Evolutionary conservation across 225 moss, liverwort and hornwort species (phyloP), one percentile per base, ranked within the genome.

Genomic region (Thuidium tamariscinum): DNA sequence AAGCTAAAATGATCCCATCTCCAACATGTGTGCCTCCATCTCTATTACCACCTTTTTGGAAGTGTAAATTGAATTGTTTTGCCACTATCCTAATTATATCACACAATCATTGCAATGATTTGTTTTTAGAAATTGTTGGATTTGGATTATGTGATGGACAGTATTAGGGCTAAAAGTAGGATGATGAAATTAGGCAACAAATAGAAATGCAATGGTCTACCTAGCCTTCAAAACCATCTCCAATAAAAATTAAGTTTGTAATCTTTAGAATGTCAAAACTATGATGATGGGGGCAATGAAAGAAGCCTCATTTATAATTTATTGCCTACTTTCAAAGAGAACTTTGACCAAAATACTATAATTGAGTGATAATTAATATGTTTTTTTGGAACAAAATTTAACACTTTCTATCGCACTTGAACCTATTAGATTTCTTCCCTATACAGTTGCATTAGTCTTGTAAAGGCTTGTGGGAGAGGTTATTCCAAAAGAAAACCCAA

Each of bases 141-240:
- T 20, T n/a, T n/a, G 19, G 19, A 65, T 65, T n/a, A 11, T n/a
- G 5, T 65, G 10, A 10, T 65, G n/a, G 18, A 65, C 4, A 2
- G 2, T 65, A 18, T 19, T 10, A 10, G 11, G 10, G 10, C 2
- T 10, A 5, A n/a, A n/a, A n/a, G 19, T 64, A 66, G 3, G 3
- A 20, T 65, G 6, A 11, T 0, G 0, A 1, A 11, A 36, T 65
- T 36, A 36, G 20, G 6, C 3, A 36, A 0, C 0, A 0, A 65
- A 65, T 0, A 0, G 0, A n/a, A n/a, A n/a, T n/a, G 5, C 0
- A 0, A 9, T n/a, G 1, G n/a, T 34, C 32, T 62, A 62, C 62
- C 16, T 62, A 63, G 32, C 18, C 34, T 9, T 66, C 29, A 44
- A 16, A 32, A 11, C 73, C 11, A 72, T 72, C 46, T 46, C 44